Conservation (phyloP, 2,329 filamentous ascomycete genomes). For the Verticillium nonalfalfae region DNA sequence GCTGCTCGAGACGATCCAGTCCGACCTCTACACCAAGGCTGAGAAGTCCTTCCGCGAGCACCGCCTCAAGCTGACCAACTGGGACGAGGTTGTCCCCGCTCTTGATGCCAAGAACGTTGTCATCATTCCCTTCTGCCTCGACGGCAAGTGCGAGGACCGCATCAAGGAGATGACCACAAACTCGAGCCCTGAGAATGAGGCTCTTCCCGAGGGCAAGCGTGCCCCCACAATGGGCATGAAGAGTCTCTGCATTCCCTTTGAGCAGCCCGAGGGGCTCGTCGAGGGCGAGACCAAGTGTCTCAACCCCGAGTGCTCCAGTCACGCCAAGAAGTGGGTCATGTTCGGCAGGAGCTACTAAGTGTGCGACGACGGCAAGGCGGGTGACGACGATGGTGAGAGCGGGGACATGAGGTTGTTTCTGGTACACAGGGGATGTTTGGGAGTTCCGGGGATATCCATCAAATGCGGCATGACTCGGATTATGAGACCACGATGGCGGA, state of each 20-base stretch:
- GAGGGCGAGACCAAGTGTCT: constrained; percentile 83
- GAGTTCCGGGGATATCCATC: not conserved
- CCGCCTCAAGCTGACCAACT: constrained; percentile 73
- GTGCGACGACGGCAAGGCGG: not conserved
- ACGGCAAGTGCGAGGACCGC: constrained; percentile 77
- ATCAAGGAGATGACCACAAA: constrained; percentile 90
- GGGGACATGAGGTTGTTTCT: not conserved
- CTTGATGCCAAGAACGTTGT: constrained; percentile 91
- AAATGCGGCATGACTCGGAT: constrained; percentile 2
- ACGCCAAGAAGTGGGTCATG: constrained; percentile 85
- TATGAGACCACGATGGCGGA: not conserved
- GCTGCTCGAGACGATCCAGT: constrained; percentile 85
- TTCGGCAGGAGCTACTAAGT: constrained; percentile 70
- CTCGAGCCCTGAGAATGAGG: constrained; percentile 35
- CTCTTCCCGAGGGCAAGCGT: constrained; percentile 45
- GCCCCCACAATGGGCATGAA: constrained; percentile 59
- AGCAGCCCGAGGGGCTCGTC: constrained; percentile 76
- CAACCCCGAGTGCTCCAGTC: constrained; percentile 74
- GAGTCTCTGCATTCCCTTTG: constrained; percentile 68
- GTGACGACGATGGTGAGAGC: not conserved
- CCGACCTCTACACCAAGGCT: constrained; percentile 72
- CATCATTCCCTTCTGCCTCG: constrained; percentile 84
- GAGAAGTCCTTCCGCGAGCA: constrained; percentile 73
- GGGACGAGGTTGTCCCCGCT: constrained; percentile 86
- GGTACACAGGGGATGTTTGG: not conserved